These are phyloP conservation scores for Jasminum sambac DNA, from an alignment of 257 asterid genomes.

Conservation along the genomic window DNA sequence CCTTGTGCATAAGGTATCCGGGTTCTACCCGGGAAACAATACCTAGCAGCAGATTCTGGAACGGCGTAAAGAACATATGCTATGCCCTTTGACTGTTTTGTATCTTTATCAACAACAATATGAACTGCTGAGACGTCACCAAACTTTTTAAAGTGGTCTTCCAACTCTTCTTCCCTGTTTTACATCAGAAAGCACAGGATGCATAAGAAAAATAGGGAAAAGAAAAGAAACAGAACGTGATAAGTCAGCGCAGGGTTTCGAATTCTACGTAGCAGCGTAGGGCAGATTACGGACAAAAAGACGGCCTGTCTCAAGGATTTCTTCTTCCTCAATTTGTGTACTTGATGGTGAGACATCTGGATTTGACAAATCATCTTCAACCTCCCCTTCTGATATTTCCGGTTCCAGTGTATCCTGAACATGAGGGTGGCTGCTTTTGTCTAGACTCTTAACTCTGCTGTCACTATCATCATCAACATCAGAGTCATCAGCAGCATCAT, in stretches of 20 bases:
- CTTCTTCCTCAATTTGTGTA: slow-evolving; percentile 41
- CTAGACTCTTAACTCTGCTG: slow-evolving; percentile 26
- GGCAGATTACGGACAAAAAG: slow-evolving; percentile 87
- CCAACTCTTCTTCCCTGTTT: slow-evolving; percentile 82
- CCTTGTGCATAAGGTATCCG: slow-evolving; percentile 2
- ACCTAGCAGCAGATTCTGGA: slow-evolving; percentile 94
- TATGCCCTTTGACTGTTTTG: slow-evolving; percentile 85
- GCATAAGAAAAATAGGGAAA: slow-evolving; percentile 6
- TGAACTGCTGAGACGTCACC: slow-evolving; percentile 75
- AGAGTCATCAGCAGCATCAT: slow-evolving; percentile 31
- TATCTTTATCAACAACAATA: slow-evolving; percentile 84
- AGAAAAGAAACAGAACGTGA: slow-evolving; percentile 7
- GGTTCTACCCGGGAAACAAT: slow-evolving; percentile 25
- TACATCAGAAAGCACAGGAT: slow-evolving; percentile 10
- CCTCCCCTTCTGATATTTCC: slow-evolving; percentile 33
- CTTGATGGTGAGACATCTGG: slow-evolving; percentile 41
- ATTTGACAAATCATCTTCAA: slow-evolving; percentile 38
- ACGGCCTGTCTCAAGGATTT: slow-evolving; percentile 60
- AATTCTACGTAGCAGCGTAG: slow-evolving; percentile 72
- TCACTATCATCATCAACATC: slow-evolving; percentile 31
- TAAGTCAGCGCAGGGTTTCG: background rate
- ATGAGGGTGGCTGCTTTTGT: slow-evolving; percentile 27
- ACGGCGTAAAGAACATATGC: slow-evolving; percentile 72
- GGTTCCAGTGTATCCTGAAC: slow-evolving; percentile 31
- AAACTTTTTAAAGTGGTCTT: slow-evolving; percentile 62